phyloP scores from a whole-genome alignment of 1,284 basidiomycete species.

The Takashimella koratensis region DNA sequence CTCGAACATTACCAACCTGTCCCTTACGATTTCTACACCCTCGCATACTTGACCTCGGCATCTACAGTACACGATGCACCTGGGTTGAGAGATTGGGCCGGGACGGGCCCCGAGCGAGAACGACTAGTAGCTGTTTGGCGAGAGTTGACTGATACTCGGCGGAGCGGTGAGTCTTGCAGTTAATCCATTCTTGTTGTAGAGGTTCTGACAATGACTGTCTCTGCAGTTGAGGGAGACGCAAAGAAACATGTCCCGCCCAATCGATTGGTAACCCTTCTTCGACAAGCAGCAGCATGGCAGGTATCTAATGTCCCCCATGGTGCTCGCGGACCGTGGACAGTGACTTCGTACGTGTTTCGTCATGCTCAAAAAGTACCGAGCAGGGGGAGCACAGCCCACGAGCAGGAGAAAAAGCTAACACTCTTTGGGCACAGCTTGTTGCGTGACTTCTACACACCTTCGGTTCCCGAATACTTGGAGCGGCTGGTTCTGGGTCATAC shows the following conservation, averaged over 20 bases:
- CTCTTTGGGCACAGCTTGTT: conserved; percentile 34
- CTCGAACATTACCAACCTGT: conserved; percentile 54
- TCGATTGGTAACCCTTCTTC: conserved; percentile 48
- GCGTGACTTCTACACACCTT: conserved; percentile 36
- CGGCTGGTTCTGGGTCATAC: conserved; percentile 44
- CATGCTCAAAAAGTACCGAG: too few relatives aligned
- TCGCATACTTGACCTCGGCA: conserved; percentile 52
- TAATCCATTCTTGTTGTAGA: too few relatives aligned
- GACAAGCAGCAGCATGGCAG: conserved; percentile 53
- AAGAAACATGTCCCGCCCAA: conserved; percentile 46
- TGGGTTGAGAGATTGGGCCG: conserved; percentile 52
- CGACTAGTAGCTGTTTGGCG: conserved; percentile 46
- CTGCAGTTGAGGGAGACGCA: conserved; percentile 2
- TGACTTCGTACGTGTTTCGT: conserved; percentile 21
- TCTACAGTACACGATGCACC: conserved; percentile 53
- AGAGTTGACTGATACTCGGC: conserved; percentile 35
- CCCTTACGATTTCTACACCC: conserved; percentile 52
- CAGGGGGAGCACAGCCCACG: too few relatives aligned
- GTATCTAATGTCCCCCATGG: conserved; percentile 29
- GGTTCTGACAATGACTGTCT: conserved; percentile 18
- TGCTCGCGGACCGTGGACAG: conserved; percentile 11
- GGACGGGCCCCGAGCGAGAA: conserved; percentile 45
- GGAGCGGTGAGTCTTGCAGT: not conserved
- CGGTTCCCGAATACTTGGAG: conserved; percentile 32
- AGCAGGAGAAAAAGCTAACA: too few relatives aligned